Evolutionary conservation across 2,329 filamentous ascomycete genomes (phyloP).

Genomic region (Alternaria rosae): DNA sequence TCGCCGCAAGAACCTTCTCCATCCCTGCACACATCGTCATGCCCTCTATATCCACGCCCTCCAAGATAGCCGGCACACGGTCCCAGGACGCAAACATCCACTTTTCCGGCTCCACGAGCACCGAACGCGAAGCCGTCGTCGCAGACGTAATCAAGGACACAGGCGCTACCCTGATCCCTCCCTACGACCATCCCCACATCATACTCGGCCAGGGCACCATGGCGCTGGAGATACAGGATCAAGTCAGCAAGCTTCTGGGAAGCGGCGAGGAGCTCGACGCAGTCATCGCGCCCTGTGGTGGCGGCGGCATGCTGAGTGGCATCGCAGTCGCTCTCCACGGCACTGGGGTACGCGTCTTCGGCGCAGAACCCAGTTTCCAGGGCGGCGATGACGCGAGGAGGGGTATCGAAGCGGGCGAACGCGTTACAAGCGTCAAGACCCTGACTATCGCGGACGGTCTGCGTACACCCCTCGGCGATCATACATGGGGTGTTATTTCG

Average conservation of each 20-base stretch:
- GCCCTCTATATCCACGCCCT: constrained; percentile 83
- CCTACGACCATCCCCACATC: constrained; percentile 92
- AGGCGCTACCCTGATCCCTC: constrained; percentile 80
- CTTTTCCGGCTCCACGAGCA: constrained; percentile 81
- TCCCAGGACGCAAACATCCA: constrained; percentile 79
- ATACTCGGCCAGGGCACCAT: constrained; percentile 93
- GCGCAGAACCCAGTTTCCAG: constrained; percentile 82
- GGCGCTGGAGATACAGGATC: constrained; percentile 80
- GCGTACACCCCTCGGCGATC: constrained; percentile 78
- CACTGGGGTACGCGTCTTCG: constrained; percentile 79
- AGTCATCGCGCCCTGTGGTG: constrained; percentile 82
- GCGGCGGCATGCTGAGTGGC: constrained; percentile 86
- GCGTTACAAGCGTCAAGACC: constrained; percentile 73
- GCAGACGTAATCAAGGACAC: constrained; percentile 73
- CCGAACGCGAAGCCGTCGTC: constrained; percentile 82
- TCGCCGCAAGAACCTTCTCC: constrained; percentile 76
- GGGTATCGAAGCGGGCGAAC: constrained; percentile 68
- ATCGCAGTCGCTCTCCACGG: constrained; percentile 77
- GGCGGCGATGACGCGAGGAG: constrained; percentile 84
- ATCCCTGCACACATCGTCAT: constrained; percentile 91
- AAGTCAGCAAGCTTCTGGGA: constrained; percentile 66
- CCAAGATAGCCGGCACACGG: constrained; percentile 84
- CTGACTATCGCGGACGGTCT: constrained; percentile 90
- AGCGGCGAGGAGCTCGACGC: constrained; percentile 50
- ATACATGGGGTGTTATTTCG: constrained; percentile 80